phyloP scores from a whole-genome alignment of 2,329 filamentous ascomycete genomes.

The Fusarium torreyae region DNA sequence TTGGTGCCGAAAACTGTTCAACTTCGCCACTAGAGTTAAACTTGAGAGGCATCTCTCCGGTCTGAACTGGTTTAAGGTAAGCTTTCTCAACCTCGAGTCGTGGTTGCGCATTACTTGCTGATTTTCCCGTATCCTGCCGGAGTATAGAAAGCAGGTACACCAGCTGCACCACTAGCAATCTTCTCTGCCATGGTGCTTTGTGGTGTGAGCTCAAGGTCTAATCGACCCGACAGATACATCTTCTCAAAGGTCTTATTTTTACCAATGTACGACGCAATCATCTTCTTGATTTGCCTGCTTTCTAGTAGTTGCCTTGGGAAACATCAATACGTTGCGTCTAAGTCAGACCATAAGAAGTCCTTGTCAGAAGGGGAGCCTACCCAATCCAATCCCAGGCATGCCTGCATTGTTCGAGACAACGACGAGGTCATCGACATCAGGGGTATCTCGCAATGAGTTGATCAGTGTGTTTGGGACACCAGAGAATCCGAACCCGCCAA shows the following conservation, averaged over 20 bases:
- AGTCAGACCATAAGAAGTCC: too few relatives aligned
- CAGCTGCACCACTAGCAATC: constrained; percentile 86
- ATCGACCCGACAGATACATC: constrained; percentile 87
- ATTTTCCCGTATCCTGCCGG: constrained; percentile 87
- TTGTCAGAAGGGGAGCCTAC: constrained; percentile 58
- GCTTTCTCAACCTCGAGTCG: rapidly evolving
- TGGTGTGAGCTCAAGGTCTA: constrained; percentile 89
- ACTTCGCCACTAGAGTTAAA: constrained; percentile 56
- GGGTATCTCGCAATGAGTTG: constrained; percentile 65
- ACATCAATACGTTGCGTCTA: constrained; percentile 64
- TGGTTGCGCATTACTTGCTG: neutral
- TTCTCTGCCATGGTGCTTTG: constrained; percentile 92
- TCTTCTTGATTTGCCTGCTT: constrained; percentile 82
- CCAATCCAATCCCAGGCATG: constrained; percentile 83
- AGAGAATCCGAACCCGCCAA: constrained; percentile 85
- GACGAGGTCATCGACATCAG: constrained; percentile 81
- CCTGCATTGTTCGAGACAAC: constrained; percentile 95
- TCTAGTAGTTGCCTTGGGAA: constrained; percentile 13
- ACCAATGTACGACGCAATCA: constrained; percentile 92
- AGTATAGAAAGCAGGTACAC: constrained; percentile 94
- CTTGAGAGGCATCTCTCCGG: constrained; percentile 77
- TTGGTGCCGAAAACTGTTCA: constrained; percentile 76
- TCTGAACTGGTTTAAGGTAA: constrained; percentile 72
- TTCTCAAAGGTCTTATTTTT: constrained; percentile 93
- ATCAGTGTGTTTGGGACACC: constrained; percentile 88